A percentile compares a stretch with the other conserved stretches of the same genome.
These are phyloP conservation scores for Austroboletus eburneus DNA, from an alignment of 768 basidiomycete species.

Conservation along the genomic window DNA sequence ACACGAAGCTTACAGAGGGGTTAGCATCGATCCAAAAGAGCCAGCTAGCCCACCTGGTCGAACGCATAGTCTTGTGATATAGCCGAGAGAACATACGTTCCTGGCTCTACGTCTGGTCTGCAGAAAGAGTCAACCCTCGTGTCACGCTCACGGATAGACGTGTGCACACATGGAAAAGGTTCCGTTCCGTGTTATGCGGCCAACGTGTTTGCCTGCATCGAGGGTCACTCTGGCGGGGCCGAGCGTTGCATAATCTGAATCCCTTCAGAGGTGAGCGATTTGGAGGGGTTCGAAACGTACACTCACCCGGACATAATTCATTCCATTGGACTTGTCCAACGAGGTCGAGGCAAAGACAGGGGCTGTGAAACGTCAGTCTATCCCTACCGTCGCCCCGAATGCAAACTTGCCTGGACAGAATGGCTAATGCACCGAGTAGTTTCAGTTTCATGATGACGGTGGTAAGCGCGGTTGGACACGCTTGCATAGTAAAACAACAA, in stretches of 20 bases:
- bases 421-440: slow-evolving; percentile 4
- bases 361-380: slow-evolving; percentile 7
- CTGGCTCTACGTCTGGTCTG: slow-evolving; percentile 60
- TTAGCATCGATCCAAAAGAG: background rate
- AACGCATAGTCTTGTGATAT: slow-evolving; percentile 63
- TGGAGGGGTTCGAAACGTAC: slow-evolving; percentile 1
- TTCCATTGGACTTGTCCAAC: slow-evolving; percentile 67
- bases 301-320: slow-evolving; percentile 58
- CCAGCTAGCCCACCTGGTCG: slow-evolving; percentile 50
- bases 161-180: slow-evolving; percentile 60
- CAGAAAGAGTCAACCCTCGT: slow-evolving; percentile 7
- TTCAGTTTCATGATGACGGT: slow-evolving; percentile 15
- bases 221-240: slow-evolving; percentile 57
- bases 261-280: slow-evolving; percentile 3
- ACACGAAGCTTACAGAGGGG: slow-evolving; percentile 52
- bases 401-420: slow-evolving; percentile 13
- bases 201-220: slow-evolving; percentile 53
- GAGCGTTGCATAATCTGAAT: slow-evolving; percentile 37
- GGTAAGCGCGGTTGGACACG: no score
- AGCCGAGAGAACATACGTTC: slow-evolving; percentile 68
- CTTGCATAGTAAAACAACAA: no score
- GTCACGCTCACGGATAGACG: background rate
- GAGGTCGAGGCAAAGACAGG: slow-evolving; percentile 48
- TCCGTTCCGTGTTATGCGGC: slow-evolving; percentile 53
- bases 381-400: background rate